Conservation (phyloP, 2,329 filamentous ascomycete genomes). For the Botrytis deweyae region DNA sequence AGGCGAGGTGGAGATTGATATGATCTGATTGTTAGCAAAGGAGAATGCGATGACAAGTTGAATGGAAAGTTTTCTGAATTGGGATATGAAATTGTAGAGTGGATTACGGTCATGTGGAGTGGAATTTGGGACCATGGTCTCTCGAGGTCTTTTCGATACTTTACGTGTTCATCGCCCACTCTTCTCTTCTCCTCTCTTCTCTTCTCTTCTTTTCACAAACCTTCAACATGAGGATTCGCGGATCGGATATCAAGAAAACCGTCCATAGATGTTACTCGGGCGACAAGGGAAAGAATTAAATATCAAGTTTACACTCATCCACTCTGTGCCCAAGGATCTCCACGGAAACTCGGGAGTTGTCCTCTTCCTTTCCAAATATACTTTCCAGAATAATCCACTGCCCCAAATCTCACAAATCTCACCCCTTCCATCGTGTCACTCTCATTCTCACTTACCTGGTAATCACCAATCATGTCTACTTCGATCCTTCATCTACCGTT, state of each 20-base stretch:
- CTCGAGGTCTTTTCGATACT: not conserved
- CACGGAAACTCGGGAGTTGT: not conserved
- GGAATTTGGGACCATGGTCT: not conserved
- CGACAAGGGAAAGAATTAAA: not conserved
- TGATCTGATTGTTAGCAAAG: not conserved
- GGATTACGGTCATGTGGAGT: not conserved
- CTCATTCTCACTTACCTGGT: not conserved
- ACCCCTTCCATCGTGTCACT: not conserved
- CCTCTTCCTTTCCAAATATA: not conserved
- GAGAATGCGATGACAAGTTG: not conserved
- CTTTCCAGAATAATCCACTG: not conserved
- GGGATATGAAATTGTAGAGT: not conserved
- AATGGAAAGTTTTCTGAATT: not conserved
- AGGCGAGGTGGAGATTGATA: not conserved
- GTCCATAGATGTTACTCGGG: not conserved
- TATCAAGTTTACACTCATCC: not conserved
- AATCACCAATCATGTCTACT: not conserved
- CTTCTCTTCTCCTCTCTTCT: not conserved
- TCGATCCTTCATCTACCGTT: not conserved
- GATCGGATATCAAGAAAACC: not conserved
- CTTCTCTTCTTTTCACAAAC: not conserved
- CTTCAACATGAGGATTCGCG: not conserved
- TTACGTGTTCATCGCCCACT: not conserved
- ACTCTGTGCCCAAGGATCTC: not conserved
- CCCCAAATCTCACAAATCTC: not conserved